phyloP scores from a whole-genome alignment of 2,329 filamentous ascomycete genomes.

The Gyromitra esculenta region DNA sequence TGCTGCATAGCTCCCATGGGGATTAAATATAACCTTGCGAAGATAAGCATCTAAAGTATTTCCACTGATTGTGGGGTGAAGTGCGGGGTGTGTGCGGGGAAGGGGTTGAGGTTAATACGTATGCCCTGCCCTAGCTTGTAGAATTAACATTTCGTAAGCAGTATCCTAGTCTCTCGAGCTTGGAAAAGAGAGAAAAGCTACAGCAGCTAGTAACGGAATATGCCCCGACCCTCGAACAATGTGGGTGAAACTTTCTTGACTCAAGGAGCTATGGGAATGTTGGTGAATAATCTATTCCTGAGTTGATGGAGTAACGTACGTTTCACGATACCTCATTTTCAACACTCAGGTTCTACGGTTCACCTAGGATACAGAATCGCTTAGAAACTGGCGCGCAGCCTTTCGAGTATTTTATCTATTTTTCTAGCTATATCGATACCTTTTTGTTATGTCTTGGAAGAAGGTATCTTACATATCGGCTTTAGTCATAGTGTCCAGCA shows the following conservation, averaged over 20 bases:
- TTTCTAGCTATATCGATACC: no score
- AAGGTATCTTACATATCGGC: not conserved
- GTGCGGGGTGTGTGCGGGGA: not conserved
- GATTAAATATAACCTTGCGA: conserved; percentile 17
- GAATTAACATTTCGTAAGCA: not conserved
- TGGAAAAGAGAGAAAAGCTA: no score
- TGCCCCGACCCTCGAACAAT: no score
- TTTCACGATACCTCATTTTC: conserved; percentile 11
- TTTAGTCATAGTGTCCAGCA: not conserved
- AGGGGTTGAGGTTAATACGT: not conserved
- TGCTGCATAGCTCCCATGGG: not conserved
- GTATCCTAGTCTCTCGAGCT: not conserved
- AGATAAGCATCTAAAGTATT: conserved; percentile 10
- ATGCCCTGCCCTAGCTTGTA: not conserved
- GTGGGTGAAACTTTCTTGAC: no score
- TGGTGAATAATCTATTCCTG: not conserved
- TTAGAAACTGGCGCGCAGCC: not conserved
- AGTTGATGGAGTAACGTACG: not conserved
- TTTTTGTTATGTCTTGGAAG: no score
- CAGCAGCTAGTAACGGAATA: no score
- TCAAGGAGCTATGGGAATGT: no score
- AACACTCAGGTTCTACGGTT: not conserved
- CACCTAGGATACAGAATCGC: no score
- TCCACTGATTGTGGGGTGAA: not conserved
- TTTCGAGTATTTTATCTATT: not conserved